Evolutionary conservation across 768 basidiomycete genomes (phyloP), one percentile per base, ranked within the genome.

Genomic region (Epithele typhae): DNA sequence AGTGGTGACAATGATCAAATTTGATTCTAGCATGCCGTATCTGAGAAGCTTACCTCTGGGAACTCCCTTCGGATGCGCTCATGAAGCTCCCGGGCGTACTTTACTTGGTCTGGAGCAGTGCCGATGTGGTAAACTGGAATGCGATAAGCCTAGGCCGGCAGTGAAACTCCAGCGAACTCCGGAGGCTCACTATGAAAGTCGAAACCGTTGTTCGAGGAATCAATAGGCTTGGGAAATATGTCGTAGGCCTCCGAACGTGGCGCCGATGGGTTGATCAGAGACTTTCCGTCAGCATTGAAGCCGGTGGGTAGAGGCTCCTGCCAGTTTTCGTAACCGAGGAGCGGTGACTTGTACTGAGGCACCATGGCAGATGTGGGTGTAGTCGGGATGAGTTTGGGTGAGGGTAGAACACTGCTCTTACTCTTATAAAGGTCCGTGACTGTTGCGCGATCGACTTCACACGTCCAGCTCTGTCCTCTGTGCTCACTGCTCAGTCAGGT

Each of bases 141-240:
- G 5, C 9, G 2, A 11, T 37, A 11, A 35, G 22, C 14, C 6
- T 36, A n/a, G n/a, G 35, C n/a, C 5, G 19, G 19, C 11, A 23
- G 7, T 33, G 4, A 17, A 38, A 25, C 18, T 27, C 40, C n/a
- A 37, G 19, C 23, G 5, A 11, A 15, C 5, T 8, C 10, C 24
- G 39, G 18, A 23, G 23, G 34, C 81, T 64, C 48, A 81, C 84
- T 74, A 57, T 87, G 85, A 56, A 87, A 87, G 62, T 87, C 84
- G 52, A 87, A 86, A 0, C 79, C 83, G 39, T 82, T 76, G 40
- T 76, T 75, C 25, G 69, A 67, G 1, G 72, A 48, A 37, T 66
- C 64, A 45, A 86, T 79, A 5, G 80, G 82, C 8, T 70, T 48
- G 0, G 78, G 79, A 51, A 84, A 82, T 8, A 64, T 51, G 9